Percentiles rank a stretch among this genome's conserved stretches.
These are phyloP conservation scores for Melampsora larici-populina DNA, from an alignment of 1,284 basidiomycete species.

Conservation along the genomic window DNA sequence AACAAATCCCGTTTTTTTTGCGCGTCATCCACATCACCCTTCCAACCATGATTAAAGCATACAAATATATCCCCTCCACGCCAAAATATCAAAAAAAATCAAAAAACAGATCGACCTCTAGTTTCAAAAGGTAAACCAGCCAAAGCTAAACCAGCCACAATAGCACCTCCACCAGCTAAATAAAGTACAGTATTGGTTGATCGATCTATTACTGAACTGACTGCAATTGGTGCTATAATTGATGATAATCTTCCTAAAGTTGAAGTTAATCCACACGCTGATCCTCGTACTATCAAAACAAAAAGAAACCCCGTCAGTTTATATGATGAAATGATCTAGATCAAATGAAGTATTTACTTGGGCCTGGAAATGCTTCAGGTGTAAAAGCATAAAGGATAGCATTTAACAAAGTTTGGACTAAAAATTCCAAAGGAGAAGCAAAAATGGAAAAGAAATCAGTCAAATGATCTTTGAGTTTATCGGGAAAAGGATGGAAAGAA, in stretches of 20 bases:
- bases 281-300: neutral
- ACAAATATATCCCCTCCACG: too few species aligned
- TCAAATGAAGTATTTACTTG: neutral
- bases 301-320: neutral
- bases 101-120: neutral
- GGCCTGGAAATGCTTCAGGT: neutral
- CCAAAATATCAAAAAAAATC: neutral
- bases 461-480: neutral
- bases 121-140: constrained; percentile 8
- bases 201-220: neutral
- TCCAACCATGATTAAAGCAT: too few species aligned
- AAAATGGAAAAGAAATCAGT: neutral
- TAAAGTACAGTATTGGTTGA: constrained; percentile 1
- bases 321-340: neutral
- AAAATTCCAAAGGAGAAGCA: neutral
- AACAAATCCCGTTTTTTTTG: too few species aligned
- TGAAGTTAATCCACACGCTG: neutral
- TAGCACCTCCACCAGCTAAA: neutral
- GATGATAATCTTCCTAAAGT: constrained; percentile 1
- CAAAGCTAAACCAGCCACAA: neutral
- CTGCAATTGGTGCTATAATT: neutral
- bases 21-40: too few species aligned
- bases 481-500: too few species aligned
- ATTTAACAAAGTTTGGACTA: constrained; percentile 4
- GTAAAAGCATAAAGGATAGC: constrained; percentile 9